A percentile compares a stretch with the other conserved stretches of the same genome.
Conservation (phyloP, 2,329 filamentous ascomycete genomes). For the Trichoderma harzianum region DNA sequence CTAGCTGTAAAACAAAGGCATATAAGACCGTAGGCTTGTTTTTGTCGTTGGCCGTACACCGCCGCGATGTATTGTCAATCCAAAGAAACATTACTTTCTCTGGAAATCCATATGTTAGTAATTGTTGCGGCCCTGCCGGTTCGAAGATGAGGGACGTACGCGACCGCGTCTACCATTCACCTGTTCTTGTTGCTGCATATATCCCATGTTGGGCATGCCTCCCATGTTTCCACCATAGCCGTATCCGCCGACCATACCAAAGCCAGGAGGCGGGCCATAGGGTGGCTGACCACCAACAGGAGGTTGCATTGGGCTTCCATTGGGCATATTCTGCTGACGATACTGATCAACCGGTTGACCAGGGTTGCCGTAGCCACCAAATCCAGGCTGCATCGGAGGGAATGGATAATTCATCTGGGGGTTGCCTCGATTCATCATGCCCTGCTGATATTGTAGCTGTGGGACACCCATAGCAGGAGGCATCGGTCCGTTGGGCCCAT, state of each 20-base stretch:
- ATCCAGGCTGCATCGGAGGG: conserved; percentile 53
- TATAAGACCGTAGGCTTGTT: not conserved
- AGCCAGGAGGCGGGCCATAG: conserved; percentile 48
- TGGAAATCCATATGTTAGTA: conserved; percentile 26
- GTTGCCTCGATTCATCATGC: conserved; percentile 51
- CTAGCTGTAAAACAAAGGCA: conserved; percentile 7
- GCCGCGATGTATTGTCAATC: conserved; percentile 1
- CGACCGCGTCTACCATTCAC: conserved; percentile 56
- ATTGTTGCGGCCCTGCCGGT: conserved; percentile 19
- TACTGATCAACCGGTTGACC: conserved; percentile 54
- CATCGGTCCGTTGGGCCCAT: conserved; percentile 43
- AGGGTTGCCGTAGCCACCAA: conserved; percentile 48
- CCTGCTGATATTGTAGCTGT: conserved; percentile 58
- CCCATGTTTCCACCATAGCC: conserved; percentile 47
- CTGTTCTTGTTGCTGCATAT: conserved; percentile 51
- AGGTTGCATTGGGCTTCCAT: conserved; percentile 50
- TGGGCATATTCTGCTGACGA: conserved; percentile 49
- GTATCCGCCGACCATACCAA: conserved; percentile 46
- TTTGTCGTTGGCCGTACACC: not conserved
- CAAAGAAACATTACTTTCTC: conserved; percentile 27
- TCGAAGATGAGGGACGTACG: conserved; percentile 40
- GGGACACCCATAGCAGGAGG: conserved; percentile 47
- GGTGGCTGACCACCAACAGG: conserved; percentile 40
- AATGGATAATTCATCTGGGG: conserved; percentile 58
- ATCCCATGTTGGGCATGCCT: conserved; percentile 48